Percentiles rank a stretch among this genome's conserved stretches.
These are phyloP conservation scores for Yarrowia yakushimensis DNA, from an alignment of 805 yeast genomes.

Conservation along the genomic window DNA sequence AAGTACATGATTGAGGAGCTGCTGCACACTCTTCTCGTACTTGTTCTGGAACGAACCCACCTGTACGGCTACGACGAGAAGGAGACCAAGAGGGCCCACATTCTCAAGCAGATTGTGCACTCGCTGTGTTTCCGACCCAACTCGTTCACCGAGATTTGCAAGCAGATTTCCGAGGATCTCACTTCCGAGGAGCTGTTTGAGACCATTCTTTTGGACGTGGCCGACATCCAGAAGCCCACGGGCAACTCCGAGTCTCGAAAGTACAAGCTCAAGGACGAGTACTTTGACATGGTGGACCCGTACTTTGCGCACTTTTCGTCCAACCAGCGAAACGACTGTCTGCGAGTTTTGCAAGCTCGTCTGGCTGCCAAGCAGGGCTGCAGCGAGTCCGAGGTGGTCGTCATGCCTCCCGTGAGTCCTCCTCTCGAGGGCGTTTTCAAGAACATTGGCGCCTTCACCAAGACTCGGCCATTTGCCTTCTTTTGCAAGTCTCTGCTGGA, in stretches of 20 bases:
- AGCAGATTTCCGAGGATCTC: conserved; percentile 72
- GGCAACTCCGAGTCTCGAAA: conserved; percentile 57
- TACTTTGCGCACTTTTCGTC: conserved; percentile 74
- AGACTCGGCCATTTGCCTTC: conserved; percentile 14
- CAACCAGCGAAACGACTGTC: conserved; percentile 81
- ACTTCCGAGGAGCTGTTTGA: conserved; percentile 72
- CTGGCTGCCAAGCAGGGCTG: conserved; percentile 43
- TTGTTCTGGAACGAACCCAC: conserved; percentile 64
- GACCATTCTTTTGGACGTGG: conserved; percentile 50
- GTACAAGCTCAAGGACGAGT: conserved; percentile 62
- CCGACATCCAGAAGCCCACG: conserved; percentile 61
- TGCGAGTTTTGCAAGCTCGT: conserved; percentile 54
- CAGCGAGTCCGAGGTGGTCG: conserved; percentile 48
- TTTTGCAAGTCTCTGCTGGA: conserved; percentile 26
- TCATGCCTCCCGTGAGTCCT: conserved; percentile 50
- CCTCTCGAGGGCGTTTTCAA: conserved; percentile 58
- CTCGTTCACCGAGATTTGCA: conserved; percentile 65
- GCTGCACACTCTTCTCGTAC: conserved; percentile 59
- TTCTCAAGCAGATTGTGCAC: conserved; percentile 74
- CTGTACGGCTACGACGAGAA: conserved; percentile 48
- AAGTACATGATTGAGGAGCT: conserved; percentile 78
- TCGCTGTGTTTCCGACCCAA: conserved; percentile 71
- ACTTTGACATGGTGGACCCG: conserved; percentile 63
- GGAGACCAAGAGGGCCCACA: conserved; percentile 48
- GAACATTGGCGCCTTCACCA: conserved; percentile 34